A percentile compares a stretch with the other conserved stretches of the same genome.
Evolutionary conservation across 176 grass and related monocot genomes (phyloP).

Genomic region (Triticum turgidum): DNA sequence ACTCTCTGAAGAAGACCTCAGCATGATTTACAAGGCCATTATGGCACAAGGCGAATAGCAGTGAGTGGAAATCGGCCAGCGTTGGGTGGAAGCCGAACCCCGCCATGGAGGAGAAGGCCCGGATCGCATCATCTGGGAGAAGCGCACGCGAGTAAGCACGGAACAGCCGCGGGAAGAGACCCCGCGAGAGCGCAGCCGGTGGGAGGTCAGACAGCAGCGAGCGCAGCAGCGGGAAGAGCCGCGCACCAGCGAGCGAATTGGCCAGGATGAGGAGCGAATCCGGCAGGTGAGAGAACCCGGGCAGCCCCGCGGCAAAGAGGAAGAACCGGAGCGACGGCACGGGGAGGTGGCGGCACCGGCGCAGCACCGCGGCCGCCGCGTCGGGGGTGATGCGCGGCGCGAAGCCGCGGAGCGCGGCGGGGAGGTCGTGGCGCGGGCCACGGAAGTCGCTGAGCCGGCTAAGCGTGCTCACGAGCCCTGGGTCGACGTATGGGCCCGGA

Average conservation of each 20-base stretch:
- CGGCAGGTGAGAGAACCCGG: slow-evolving; percentile 44
- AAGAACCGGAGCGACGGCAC: slow-evolving; percentile 68
- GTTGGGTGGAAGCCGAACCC: slow-evolving; percentile 49
- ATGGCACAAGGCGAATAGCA: slow-evolving; percentile 65
- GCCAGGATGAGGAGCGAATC: slow-evolving; percentile 54
- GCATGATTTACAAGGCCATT: slow-evolving; percentile 65
- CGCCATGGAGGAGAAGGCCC: slow-evolving; percentile 59
- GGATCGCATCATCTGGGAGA: slow-evolving; percentile 56
- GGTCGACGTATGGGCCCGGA: slow-evolving; percentile 14
- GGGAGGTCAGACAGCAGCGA: slow-evolving; percentile 74
- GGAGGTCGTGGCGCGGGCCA: slow-evolving; percentile 72
- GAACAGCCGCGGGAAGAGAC: slow-evolving; percentile 77
- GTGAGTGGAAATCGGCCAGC: slow-evolving; percentile 54
- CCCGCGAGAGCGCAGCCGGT: slow-evolving; percentile 21
- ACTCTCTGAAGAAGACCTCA: slow-evolving; percentile 58
- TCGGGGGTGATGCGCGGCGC: slow-evolving; percentile 50
- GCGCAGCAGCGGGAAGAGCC: slow-evolving; percentile 76
- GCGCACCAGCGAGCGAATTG: slow-evolving; percentile 53
- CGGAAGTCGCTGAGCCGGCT: slow-evolving; percentile 86
- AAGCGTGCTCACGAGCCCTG: slow-evolving; percentile 51
- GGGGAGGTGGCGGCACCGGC: slow-evolving; percentile 63
- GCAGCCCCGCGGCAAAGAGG: slow-evolving; percentile 54
- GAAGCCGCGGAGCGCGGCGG: slow-evolving; percentile 48
- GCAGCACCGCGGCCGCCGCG: slow-evolving; percentile 51
- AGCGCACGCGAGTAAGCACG: slow-evolving; percentile 58